Conservation (phyloP, 2,329 filamentous ascomycete genomes). For the Cryphonectria parasitica region DNA sequence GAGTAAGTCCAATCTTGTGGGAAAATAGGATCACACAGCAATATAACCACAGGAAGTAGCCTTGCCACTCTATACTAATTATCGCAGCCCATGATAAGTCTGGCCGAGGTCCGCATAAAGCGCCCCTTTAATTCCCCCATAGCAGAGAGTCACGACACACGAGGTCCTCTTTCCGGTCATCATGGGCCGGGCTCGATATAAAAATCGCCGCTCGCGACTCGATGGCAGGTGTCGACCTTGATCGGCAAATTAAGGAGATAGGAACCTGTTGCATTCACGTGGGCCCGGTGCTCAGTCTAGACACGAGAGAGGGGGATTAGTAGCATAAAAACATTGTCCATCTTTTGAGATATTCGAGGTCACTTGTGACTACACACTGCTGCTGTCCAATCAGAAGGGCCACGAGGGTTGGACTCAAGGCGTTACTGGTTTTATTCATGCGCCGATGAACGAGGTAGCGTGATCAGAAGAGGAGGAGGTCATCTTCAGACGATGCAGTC, state of each 20-base stretch:
- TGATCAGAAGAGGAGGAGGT: constrained; percentile 14
- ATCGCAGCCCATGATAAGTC: neutral
- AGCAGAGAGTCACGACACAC: neutral
- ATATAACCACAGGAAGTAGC: neutral
- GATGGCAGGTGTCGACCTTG: neutral
- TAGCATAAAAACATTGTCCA: neutral
- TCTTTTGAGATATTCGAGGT: neutral
- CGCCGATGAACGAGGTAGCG: neutral
- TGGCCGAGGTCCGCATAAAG: neutral
- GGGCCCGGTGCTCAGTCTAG: neutral
- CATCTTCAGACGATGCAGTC: neutral
- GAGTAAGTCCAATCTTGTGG: neutral
- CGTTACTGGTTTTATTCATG: constrained; percentile 9
- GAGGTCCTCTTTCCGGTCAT: neutral
- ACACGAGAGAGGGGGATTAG: neutral
- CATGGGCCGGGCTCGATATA: neutral
- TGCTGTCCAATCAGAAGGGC: constrained; percentile 29
- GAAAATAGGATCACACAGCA: neutral
- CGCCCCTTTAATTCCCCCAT: neutral
- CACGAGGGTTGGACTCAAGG: constrained; percentile 27
- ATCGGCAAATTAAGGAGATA: neutral
- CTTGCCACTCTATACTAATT: neutral
- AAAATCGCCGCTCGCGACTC: neutral
- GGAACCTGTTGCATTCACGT: neutral
- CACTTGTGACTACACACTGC: neutral